Percentiles rank a stretch among this genome's conserved stretches.
These are phyloP conservation scores for Halenospora varia DNA, from an alignment of 495 filamentous ascomycete species.

Conservation along the genomic window DNA sequence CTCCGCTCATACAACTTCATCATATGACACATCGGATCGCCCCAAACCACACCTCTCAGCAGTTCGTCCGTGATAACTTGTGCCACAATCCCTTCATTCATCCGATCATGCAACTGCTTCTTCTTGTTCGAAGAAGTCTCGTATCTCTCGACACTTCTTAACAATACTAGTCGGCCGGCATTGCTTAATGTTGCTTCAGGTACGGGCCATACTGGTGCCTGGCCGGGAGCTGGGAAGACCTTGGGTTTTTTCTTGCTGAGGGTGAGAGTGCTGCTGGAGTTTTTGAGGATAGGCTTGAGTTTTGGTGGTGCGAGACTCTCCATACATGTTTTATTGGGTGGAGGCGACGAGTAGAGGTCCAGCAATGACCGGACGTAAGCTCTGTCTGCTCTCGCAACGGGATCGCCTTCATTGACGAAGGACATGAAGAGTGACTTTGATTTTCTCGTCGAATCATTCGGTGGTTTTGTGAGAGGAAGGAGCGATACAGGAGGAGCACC, in stretches of 20 bases:
- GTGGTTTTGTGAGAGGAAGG: constrained; percentile 58
- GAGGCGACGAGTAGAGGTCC: constrained; percentile 61
- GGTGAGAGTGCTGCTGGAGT: constrained; percentile 17
- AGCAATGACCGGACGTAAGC: constrained; percentile 67
- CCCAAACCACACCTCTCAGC: constrained; percentile 65
- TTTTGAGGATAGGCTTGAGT: constrained; percentile 1
- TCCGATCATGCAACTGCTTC: constrained; percentile 37
- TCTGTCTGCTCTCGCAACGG: constrained; percentile 71
- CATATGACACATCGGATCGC: constrained; percentile 72
- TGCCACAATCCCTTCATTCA: constrained; percentile 37
- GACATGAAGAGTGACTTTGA: constrained; percentile 67
- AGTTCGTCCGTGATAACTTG: constrained; percentile 59
- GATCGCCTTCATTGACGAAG: constrained; percentile 83
- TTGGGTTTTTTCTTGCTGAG: constrained; percentile 10
- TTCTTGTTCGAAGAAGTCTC: constrained; percentile 5
- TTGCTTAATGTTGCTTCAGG: constrained; percentile 59
- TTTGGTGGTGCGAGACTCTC: constrained; percentile 3
- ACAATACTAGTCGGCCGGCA: constrained; percentile 63
- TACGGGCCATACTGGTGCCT: constrained; percentile 48
- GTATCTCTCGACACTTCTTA: constrained; percentile 35
- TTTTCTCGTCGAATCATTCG: constrained; percentile 43
- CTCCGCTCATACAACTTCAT: constrained; percentile 71
- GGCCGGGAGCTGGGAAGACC: background rate
- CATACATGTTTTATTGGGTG: constrained; percentile 37
- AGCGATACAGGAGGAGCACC: constrained; percentile 74